Conservation (phyloP, 208 protist species). For the Ichthyophonus hoferi region DNA sequence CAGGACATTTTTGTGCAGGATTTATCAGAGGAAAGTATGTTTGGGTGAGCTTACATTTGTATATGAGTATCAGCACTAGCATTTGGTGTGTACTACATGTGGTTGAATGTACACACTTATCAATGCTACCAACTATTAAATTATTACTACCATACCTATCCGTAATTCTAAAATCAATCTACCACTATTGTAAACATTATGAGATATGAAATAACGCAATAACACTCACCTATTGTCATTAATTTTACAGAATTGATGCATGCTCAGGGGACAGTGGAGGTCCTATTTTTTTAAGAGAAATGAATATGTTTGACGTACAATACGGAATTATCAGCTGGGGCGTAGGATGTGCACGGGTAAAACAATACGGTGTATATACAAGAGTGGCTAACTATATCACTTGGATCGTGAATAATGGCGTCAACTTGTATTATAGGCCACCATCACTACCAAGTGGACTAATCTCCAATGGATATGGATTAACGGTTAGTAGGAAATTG, state of each 20-base stretch:
- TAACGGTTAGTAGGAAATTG: not conserved
- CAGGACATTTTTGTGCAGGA: not conserved
- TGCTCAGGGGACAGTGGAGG: not conserved
- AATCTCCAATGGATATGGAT: not conserved
- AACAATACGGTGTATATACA: slow-evolving; percentile 16
- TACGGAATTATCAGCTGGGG: slow-evolving; percentile 19
- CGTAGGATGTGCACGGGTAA: not conserved
- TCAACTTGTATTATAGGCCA: not conserved
- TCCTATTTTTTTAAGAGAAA: not conserved
- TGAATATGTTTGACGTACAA: not conserved
- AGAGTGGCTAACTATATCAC: not conserved
- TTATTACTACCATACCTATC: too few relatives aligned
- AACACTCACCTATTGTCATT: too few relatives aligned
- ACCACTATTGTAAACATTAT: too few relatives aligned
- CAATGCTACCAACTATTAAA: too few relatives aligned
- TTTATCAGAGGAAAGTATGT: not conserved
- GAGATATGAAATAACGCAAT: too few relatives aligned
- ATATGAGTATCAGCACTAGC: too few relatives aligned
- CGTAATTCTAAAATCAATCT: too few relatives aligned
- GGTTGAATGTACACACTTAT: too few relatives aligned
- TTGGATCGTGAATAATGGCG: slow-evolving; percentile 13
- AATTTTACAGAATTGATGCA: not conserved
- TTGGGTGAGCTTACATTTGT: too few relatives aligned
- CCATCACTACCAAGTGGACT: not conserved
- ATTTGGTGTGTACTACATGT: too few relatives aligned